Percentiles rank a stretch among this genome's conserved stretches.
These are phyloP conservation scores for Panus rudis DNA, from an alignment of 768 basidiomycete genomes.

Conservation along the genomic window DNA sequence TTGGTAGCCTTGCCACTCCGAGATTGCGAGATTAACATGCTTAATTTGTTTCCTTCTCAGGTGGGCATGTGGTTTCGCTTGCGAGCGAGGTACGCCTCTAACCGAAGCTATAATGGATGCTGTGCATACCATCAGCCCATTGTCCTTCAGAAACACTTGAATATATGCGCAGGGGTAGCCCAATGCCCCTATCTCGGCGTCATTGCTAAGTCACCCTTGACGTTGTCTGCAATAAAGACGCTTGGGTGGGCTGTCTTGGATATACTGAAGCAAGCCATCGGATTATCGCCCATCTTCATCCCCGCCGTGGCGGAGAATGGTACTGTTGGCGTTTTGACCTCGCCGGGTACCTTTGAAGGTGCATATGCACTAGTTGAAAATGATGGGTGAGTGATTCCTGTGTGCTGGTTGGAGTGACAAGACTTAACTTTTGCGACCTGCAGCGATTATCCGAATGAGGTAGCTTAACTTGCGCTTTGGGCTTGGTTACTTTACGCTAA, in stretches of 20 bases:
- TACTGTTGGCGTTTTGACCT: constrained; percentile 23
- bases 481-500: not conserved
- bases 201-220: constrained; percentile 4
- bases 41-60: constrained; percentile 9
- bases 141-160: constrained; percentile 16
- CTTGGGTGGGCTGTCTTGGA: constrained; percentile 18
- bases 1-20: not conserved
- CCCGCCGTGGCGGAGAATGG: constrained; percentile 22
- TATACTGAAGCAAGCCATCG: constrained; percentile 19
- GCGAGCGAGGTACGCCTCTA: constrained; percentile 21
- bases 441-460: no score
- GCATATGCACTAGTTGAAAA: constrained; percentile 7
- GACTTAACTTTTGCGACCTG: no score
- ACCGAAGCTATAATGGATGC: not conserved
- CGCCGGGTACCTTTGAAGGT: constrained; percentile 17
- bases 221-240: constrained; percentile 14
- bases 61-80: constrained; percentile 25
- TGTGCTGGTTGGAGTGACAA: no score
- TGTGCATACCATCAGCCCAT: not conserved
- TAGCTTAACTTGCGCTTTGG: not conserved
- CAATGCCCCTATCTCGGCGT: constrained; percentile 29
- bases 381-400: no score
- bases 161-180: constrained; percentile 23
- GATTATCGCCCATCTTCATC: constrained; percentile 23
- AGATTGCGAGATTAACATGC: not conserved